Evolutionary conservation across 2,329 filamentous ascomycete species (phyloP).

Genomic region (Remersonia thermophila): DNA sequence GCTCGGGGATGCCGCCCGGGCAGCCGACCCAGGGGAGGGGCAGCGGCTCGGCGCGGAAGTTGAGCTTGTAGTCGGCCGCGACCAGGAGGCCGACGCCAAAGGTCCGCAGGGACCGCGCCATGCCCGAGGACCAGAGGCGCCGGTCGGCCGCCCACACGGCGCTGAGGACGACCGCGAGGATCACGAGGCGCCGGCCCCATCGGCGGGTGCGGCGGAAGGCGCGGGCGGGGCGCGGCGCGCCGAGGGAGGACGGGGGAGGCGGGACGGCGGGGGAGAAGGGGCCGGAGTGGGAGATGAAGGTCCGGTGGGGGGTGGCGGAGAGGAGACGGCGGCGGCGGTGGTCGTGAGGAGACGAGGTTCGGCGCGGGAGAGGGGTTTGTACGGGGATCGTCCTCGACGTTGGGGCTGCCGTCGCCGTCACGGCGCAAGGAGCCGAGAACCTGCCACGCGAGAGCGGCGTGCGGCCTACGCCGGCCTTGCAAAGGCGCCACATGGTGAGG

Average conservation of each 20-base stretch:
- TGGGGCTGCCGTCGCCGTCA: no score
- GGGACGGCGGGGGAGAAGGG: constrained; percentile 58
- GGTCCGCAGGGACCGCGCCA: constrained; percentile 68
- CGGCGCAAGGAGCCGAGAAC: neutral
- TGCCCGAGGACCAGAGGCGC: constrained; percentile 64
- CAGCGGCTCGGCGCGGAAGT: constrained; percentile 72
- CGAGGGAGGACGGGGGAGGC: constrained; percentile 67
- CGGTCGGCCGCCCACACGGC: constrained; percentile 56
- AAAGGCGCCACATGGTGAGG: no score
- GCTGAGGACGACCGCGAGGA: constrained; percentile 47
- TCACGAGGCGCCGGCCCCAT: constrained; percentile 64
- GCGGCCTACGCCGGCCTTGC: constrained; percentile 2
- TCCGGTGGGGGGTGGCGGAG: neutral
- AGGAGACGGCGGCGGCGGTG: constrained; percentile 1
- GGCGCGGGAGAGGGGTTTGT: neutral
- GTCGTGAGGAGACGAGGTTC: neutral
- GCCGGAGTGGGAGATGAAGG: constrained; percentile 12
- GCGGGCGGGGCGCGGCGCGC: constrained; percentile 57
- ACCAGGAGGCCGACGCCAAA: constrained; percentile 70
- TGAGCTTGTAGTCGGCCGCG: constrained; percentile 90
- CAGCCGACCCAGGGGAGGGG: constrained; percentile 30
- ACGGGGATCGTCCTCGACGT: no score
- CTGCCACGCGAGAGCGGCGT: neutral
- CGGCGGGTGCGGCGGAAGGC: constrained; percentile 57
- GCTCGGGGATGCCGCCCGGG: constrained; percentile 54